phyloP scores from a whole-genome alignment of 2,329 filamentous ascomycete species.

The Neofusicoccum parvum region DNA sequence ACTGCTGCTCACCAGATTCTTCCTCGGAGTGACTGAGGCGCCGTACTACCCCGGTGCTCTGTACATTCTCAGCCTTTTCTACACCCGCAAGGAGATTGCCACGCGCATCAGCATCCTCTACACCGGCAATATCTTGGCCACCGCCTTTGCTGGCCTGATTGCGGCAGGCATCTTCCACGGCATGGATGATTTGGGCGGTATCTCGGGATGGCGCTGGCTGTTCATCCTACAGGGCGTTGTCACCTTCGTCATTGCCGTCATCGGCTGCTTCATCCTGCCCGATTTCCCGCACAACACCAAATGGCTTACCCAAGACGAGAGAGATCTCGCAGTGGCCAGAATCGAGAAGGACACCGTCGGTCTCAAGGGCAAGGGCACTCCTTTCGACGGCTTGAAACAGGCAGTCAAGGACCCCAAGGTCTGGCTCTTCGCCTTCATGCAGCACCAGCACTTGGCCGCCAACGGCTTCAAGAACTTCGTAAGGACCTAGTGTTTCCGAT shows the following conservation, averaged over 20 bases:
- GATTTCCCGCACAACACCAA: constrained; percentile 29
- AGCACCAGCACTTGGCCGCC: constrained; percentile 25
- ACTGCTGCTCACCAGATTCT: constrained; percentile 36
- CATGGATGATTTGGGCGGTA: constrained; percentile 32
- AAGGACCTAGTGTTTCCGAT: neutral
- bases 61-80: constrained; percentile 56
- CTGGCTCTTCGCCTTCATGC: constrained; percentile 29
- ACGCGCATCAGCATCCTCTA: constrained; percentile 56
- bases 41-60: constrained; percentile 42
- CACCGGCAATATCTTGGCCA: constrained; percentile 52
- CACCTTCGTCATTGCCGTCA: constrained; percentile 37
- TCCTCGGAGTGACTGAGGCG: constrained; percentile 17
- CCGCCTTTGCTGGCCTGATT: constrained; percentile 57
- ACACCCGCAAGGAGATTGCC: constrained; percentile 55
- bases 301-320: constrained; percentile 11
- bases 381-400: neutral
- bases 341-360: constrained; percentile 51
- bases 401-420: constrained; percentile 2
- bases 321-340: constrained; percentile 28
- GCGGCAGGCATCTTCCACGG: constrained; percentile 54
- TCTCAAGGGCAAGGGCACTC: constrained; percentile 36
- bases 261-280: constrained; percentile 39
- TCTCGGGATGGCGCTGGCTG: constrained; percentile 41
- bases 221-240: constrained; percentile 34
- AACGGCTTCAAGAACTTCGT: constrained; percentile 15